A percentile compares a stretch with the other conserved stretches of the same genome.
Evolutionary conservation across 2,329 filamentous ascomycete species (phyloP).

Genomic region (Venturia asperata): DNA sequence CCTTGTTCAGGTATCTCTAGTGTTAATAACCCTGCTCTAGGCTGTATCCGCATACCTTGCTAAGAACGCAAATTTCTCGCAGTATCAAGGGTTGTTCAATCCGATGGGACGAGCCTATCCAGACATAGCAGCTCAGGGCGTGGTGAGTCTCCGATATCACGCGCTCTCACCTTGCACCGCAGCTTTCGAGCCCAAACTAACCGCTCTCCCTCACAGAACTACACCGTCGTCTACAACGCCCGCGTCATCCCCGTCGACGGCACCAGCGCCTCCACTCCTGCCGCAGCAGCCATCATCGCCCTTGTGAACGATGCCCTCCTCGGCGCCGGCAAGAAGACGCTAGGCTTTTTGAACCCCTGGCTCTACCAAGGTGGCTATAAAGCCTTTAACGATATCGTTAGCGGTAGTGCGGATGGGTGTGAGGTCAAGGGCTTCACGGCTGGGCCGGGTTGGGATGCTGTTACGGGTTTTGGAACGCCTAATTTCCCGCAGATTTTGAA

Average conservation of each 20-base stretch:
- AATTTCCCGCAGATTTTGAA: slow-evolving; percentile 2
- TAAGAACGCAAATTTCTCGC: slow-evolving; percentile 8
- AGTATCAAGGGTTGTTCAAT: slow-evolving; percentile 18
- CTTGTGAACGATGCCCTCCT: slow-evolving; percentile 54
- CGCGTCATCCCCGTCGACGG: neutral
- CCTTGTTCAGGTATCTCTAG: no score
- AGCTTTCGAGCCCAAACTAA: neutral
- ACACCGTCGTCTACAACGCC: slow-evolving; percentile 1
- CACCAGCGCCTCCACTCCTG: slow-evolving; percentile 32
- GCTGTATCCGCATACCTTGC: slow-evolving; percentile 14
- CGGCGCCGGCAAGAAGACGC: slow-evolving; percentile 35
- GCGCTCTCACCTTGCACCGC: neutral
- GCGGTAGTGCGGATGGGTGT: slow-evolving; percentile 33
- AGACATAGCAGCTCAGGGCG: slow-evolving; percentile 20
- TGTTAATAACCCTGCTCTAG: no score
- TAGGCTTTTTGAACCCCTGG: slow-evolving; percentile 53
- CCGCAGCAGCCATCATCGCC: slow-evolving; percentile 48
- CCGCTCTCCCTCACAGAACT: neutral
- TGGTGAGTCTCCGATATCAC: neutral
- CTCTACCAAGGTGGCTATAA: slow-evolving; percentile 35
- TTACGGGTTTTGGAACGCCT: slow-evolving; percentile 45
- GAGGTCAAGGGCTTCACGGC: slow-evolving; percentile 24
- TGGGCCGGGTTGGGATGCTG: slow-evolving; percentile 41
- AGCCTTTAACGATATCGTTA: slow-evolving; percentile 27
- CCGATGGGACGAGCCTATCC: slow-evolving; percentile 20